Conservation (phyloP, 148 eudicot genomes). For the Beta vulgaris region DNA sequence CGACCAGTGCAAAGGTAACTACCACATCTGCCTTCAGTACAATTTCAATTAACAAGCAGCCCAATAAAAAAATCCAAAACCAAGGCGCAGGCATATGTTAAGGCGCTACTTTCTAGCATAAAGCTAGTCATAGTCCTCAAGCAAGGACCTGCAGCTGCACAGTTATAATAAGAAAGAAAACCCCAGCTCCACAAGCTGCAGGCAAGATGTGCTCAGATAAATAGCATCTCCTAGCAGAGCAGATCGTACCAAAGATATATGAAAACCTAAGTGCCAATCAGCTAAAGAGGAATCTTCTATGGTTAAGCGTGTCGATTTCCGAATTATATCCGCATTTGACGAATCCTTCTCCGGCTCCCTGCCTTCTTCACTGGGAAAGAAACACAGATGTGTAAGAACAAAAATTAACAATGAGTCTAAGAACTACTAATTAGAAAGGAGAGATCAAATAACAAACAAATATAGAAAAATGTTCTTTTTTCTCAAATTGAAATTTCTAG, state of each 20-base stretch:
- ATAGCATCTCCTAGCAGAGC: constrained; percentile 1
- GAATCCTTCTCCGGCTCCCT: constrained; percentile 54
- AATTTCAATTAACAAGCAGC: constrained; percentile 2
- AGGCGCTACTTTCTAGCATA: background rate
- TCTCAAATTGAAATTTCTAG: background rate
- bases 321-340: constrained; percentile 43
- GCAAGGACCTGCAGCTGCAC: constrained; percentile 12
- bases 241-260: constrained; percentile 68
- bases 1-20: background rate
- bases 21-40: background rate
- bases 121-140: background rate
- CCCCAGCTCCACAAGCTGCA: background rate
- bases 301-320: constrained; percentile 60
- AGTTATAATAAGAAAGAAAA: too few species aligned
- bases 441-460: background rate
- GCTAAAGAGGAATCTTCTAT: constrained; percentile 60
- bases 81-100: background rate
- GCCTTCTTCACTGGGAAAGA: constrained; percentile 65
- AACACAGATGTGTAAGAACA: constrained; percentile 9
- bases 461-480: background rate
- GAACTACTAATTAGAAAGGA: background rate
- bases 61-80: background rate
- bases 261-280: constrained; percentile 95
- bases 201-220: background rate
- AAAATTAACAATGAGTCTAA: background rate